Percentiles rank a stretch among this genome's conserved stretches.
These are phyloP conservation scores for Rhododendron griersonianum DNA, from an alignment of 148 eudicot genomes.

Conservation along the genomic window DNA sequence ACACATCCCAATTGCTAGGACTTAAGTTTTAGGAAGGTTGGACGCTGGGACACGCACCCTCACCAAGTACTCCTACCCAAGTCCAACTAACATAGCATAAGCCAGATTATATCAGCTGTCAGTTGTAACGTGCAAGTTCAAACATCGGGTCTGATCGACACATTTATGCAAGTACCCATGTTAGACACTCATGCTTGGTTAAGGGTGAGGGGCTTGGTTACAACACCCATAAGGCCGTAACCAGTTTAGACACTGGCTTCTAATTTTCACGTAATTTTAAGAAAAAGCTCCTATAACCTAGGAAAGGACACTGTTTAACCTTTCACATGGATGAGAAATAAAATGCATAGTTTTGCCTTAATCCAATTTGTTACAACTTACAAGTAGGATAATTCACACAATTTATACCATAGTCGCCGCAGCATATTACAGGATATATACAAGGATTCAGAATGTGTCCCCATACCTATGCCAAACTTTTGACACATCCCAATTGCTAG, in stretches of 20 bases:
- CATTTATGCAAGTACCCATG: background rate
- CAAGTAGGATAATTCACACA: background rate
- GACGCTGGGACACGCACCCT: background rate
- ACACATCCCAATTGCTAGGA: background rate
- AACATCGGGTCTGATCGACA: background rate
- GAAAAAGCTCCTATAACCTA: background rate
- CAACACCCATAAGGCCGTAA: background rate
- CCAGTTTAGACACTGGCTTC: background rate
- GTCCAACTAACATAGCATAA: background rate
- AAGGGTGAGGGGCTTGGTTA: background rate
- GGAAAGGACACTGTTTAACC: background rate
- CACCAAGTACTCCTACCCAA: background rate
- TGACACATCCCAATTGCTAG: background rate
- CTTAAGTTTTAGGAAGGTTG: background rate
- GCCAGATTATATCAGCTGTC: background rate
- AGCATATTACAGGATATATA: background rate
- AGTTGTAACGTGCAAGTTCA: background rate
- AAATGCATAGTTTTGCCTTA: background rate
- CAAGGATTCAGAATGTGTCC: background rate
- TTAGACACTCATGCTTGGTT: background rate
- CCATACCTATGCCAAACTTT: background rate
- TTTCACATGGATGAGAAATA: background rate
- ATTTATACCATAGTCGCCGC: background rate
- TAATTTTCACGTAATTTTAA: background rate
- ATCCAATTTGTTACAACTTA: background rate